Evolutionary conservation across 148 eudicot species (phyloP).

Genomic region (Amaranthus palmeri): DNA sequence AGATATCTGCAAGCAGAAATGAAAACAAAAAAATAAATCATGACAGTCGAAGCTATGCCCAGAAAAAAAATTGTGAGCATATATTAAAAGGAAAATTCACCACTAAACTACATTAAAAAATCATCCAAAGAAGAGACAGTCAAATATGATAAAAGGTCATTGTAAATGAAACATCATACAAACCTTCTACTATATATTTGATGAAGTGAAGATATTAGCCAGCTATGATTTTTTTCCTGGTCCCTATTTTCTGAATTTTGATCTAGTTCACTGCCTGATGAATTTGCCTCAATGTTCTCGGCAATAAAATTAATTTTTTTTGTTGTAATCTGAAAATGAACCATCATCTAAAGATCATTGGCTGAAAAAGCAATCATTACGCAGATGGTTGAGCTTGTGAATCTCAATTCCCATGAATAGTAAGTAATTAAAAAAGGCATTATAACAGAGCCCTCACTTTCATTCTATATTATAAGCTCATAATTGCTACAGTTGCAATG

Average conservation of each 20-base stretch:
- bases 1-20: conserved; percentile 66
- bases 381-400: background rate
- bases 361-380: no score
- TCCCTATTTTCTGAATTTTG: conserved; percentile 34
- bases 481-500: background rate
- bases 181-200: conserved; percentile 98
- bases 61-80: background rate
- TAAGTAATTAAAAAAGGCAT: background rate
- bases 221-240: conserved; percentile 76
- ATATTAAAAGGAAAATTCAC: background rate
- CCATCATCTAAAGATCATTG: no score
- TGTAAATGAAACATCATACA: conserved; percentile 18
- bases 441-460: background rate
- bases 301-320: conserved; percentile 83
- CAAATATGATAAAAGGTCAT: background rate
- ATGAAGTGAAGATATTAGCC: conserved; percentile 89
- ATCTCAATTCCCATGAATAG: background rate
- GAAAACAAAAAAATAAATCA: background rate
- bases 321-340: conserved; percentile 68
- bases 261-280: conserved; percentile 42
- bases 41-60: background rate
- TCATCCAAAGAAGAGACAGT: background rate
- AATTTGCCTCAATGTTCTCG: conserved; percentile 47
- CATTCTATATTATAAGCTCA: background rate
- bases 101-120: background rate